Evolutionary conservation across 139 green algal genomes (phyloP).

Genomic region (Dunaliella primolecta): DNA sequence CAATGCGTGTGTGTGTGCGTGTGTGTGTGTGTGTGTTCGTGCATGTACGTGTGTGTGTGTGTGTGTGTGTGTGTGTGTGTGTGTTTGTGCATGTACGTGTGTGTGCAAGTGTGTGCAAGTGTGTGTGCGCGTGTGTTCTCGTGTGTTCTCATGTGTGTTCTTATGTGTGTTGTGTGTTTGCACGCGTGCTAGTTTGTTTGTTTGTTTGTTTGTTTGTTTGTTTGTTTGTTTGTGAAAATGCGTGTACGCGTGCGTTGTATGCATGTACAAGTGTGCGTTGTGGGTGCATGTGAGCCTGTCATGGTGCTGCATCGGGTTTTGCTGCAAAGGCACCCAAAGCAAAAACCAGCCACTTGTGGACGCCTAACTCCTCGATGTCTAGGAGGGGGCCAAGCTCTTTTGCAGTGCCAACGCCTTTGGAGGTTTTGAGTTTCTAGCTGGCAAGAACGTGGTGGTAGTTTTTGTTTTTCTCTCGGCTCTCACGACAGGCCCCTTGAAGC

Average conservation of each 20-base stretch:
- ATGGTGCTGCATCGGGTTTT: background rate
- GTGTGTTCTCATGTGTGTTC: background rate
- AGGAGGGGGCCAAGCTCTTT: too few species aligned
- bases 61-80: background rate
- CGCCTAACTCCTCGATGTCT: too few species aligned
- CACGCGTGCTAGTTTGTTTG: background rate
- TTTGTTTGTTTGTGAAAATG: background rate
- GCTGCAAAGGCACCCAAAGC: background rate
- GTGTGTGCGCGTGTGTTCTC: background rate
- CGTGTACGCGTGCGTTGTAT: too few species aligned
- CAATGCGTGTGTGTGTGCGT: too few species aligned
- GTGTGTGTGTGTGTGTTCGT: too few species aligned
- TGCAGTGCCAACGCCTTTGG: too few species aligned
- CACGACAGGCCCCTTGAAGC: too few species aligned
- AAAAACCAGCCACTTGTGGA: background rate
- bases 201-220: background rate
- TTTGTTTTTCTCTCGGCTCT: too few species aligned
- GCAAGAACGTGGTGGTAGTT: too few species aligned
- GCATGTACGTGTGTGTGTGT: background rate
- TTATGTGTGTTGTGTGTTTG: background rate
- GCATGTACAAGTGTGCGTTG: background rate
- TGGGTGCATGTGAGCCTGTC: background rate
- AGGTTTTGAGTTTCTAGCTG: too few species aligned
- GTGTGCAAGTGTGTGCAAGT: too few species aligned
- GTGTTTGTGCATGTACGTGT: background rate